phyloP scores from a whole-genome alignment of 2,329 filamentous ascomycete species.

The Botryotinia globosa region DNA sequence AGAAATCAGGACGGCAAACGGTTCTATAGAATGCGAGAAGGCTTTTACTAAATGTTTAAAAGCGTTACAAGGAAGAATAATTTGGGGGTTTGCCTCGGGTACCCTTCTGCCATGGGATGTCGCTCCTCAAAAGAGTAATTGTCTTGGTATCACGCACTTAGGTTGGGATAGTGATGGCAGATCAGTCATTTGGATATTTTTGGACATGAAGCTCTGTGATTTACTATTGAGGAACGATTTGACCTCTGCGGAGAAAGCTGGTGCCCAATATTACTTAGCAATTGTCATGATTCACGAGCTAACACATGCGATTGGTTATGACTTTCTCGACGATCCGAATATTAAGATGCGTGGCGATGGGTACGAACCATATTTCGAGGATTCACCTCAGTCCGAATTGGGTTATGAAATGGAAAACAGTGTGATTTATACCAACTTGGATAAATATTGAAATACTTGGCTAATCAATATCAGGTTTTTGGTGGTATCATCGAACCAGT shows the following conservation, averaged over 20 bases:
- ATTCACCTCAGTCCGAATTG: constrained; percentile 5
- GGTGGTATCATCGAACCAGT: constrained; percentile 12
- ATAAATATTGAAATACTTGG: not conserved
- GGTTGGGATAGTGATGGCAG: not conserved
- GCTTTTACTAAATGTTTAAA: not conserved
- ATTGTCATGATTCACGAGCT: constrained; percentile 10
- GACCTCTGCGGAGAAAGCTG: constrained; percentile 8
- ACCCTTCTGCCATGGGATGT: not conserved
- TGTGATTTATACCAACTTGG: not conserved
- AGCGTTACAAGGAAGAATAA: not conserved
- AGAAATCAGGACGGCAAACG: not conserved
- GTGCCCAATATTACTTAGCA: constrained; percentile 1
- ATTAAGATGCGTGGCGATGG: fast-evolving
- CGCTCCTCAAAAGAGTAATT: fast-evolving
- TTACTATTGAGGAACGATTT: constrained; percentile 9
- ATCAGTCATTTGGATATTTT: not conserved
- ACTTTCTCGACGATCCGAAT: not conserved
- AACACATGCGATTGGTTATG: not conserved
- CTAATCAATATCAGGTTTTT: constrained; percentile 7
- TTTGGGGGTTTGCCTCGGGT: not conserved
- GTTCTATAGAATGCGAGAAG: not conserved
- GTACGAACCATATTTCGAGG: constrained; percentile 13
- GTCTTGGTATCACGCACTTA: not conserved
- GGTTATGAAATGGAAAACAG: constrained; percentile 14
- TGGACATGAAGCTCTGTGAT: not conserved